Evolutionary conservation across 257 asterid genomes (phyloP), one percentile per base, ranked within the genome.

Genomic region (Coffea canephora): DNA sequence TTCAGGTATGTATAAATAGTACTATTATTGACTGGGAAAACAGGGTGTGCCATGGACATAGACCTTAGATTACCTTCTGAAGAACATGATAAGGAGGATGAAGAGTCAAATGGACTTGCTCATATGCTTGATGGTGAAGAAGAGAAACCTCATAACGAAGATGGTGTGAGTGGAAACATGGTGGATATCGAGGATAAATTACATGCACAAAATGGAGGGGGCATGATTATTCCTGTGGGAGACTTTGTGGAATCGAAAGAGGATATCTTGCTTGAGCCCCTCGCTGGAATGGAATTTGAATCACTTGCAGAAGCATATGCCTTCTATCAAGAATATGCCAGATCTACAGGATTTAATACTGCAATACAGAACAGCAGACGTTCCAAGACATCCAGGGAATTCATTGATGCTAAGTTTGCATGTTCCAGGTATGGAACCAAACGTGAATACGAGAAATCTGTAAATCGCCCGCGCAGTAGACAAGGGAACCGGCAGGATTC

Each of bases 291-390:
- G 99, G 99, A 95, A 79, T 95, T 95, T 80, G 97, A 89, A 79
- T 95, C 99, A 15, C 99, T 93, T 65, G 97, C 93, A 23, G 99
- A 90, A 48, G 99, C 99, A 69, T 95, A 93, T 79, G 88, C 97
- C 71, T 95, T 92, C 87, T 95, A 95, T 87, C 98, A 93, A 84
- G 99, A 95, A 78, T 95, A 95, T 81, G 98, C 97, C 71, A 87
- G 98, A 83, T 92, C 99, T 10, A 91, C 89, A 61, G 99, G 99
- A 71, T 95, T 95, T 81, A 93, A 78, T 76, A 95, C 97, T 45
- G 97, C 99, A 5, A 95, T 95, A 77, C 98, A 95, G 83, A 93
- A 92, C 81, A 95, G 97, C 75, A 94, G 98, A n/a, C 92, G 97
- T 18, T 95, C 98, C 31, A 93, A 95, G 79, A 92, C 96, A 61